These are phyloP conservation scores for Amaranthus cruentus DNA, from an alignment of 148 eudicot genomes.

Conservation along the genomic window DNA sequence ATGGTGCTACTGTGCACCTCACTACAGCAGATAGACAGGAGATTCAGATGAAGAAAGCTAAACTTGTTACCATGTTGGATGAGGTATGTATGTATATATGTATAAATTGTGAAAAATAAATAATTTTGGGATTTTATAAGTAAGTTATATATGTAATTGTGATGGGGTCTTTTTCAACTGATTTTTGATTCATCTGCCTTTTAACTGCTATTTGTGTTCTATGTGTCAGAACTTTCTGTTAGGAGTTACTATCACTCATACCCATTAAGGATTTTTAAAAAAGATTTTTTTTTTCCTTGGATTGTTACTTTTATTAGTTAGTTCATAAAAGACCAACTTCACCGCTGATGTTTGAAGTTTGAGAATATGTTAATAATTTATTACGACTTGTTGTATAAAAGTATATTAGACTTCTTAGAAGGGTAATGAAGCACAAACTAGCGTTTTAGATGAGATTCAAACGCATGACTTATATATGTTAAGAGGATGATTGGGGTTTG, in stretches of 20 bases:
- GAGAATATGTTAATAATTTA: no score
- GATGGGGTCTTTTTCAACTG: slow-evolving; percentile 35
- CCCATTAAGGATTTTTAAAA: not conserved
- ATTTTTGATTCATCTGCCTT: slow-evolving; percentile 24
- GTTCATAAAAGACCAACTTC: not conserved
- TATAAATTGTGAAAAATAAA: not conserved
- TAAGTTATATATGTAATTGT: slow-evolving; percentile 13
- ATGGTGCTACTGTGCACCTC: slow-evolving; percentile 34
- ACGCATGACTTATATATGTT: no score
- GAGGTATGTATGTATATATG: slow-evolving; percentile 44
- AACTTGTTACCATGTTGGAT: slow-evolving; percentile 80
- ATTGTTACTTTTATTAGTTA: not conserved
- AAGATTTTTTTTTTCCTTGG: not conserved
- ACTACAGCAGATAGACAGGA: slow-evolving; percentile 69
- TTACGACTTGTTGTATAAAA: no score
- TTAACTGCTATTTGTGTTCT: slow-evolving; percentile 18
- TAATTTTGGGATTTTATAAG: slow-evolving; percentile 12
- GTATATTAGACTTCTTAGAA: no score
- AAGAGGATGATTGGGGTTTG: no score
- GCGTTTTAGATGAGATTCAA: no score
- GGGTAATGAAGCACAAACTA: no score
- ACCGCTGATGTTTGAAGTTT: no score
- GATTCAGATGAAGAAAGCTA: slow-evolving; percentile 73
- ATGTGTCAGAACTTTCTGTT: slow-evolving; percentile 37
- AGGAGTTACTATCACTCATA: slow-evolving; percentile 31